phyloP scores from a whole-genome alignment of 1,284 basidiomycete species.

The Gomphus bonarii region DNA sequence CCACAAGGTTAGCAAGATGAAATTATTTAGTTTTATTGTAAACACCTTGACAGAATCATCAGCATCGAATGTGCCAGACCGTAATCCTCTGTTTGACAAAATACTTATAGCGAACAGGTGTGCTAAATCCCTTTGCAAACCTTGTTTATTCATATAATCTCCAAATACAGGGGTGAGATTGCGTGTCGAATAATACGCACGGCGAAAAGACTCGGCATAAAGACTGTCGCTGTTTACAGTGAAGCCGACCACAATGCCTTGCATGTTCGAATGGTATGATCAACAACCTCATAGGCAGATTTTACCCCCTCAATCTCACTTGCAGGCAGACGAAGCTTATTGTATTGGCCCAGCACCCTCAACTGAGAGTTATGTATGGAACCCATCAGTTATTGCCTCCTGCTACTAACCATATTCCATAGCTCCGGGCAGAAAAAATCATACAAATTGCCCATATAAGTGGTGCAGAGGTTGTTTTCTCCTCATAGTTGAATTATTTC shows the following conservation, averaged over 20 bases:
- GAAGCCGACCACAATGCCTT: constrained; percentile 72
- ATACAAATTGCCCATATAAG: constrained; percentile 70
- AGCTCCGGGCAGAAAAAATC: constrained; percentile 86
- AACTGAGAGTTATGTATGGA: constrained; percentile 76
- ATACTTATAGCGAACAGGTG: constrained; percentile 80
- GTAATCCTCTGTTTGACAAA: constrained; percentile 52
- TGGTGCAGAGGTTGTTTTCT: constrained; percentile 65
- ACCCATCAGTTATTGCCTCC: neutral
- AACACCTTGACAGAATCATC: neutral
- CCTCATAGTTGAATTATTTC: neutral
- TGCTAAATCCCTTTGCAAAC: constrained; percentile 9
- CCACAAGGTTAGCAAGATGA: neutral
- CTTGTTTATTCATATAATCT: neutral
- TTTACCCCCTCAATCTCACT: neutral
- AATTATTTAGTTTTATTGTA: neutral
- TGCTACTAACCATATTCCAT: neutral
- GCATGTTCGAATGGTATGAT: constrained; percentile 59
- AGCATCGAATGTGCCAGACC: neutral
- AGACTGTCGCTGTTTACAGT: constrained; percentile 85
- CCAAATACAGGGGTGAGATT: constrained; percentile 72
- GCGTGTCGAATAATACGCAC: constrained; percentile 89
- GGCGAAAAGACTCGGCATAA: constrained; percentile 78
- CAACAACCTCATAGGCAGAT: constrained; percentile 1
- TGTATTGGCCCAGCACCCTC: constrained; percentile 88
- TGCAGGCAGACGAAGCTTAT: constrained; percentile 89